A percentile compares a stretch with the other conserved stretches of the same genome.
These are phyloP conservation scores for Symbiodinium natans DNA, from an alignment of 73 alveolate species.

Conservation along the genomic window DNA sequence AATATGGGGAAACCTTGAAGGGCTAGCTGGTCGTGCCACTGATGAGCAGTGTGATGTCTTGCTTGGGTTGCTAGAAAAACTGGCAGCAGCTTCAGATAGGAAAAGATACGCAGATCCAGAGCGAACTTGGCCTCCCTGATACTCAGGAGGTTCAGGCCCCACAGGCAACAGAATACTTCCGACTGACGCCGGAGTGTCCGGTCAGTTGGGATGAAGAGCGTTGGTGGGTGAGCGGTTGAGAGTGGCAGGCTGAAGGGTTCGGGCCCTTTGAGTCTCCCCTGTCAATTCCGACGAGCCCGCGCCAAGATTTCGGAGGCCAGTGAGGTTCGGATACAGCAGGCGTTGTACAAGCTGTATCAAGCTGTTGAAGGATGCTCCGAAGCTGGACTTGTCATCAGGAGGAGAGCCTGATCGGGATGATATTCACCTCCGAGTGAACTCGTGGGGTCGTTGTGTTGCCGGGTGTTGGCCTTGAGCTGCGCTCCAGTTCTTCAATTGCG, in stretches of 20 bases:
- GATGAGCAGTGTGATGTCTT: not conserved
- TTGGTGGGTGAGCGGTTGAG: too few species aligned
- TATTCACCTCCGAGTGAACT: too few species aligned
- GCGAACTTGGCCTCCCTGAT: too few species aligned
- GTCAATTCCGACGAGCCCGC: too few species aligned
- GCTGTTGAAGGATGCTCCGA: not conserved
- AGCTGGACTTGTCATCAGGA: not conserved
- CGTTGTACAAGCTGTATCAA: not conserved
- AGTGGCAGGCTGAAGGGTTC: too few species aligned
- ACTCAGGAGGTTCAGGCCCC: too few species aligned
- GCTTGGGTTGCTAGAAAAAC: not conserved
- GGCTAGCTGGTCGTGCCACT: not conserved
- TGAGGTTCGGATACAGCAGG: not conserved
- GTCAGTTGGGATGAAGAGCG: not conserved
- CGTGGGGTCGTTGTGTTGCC: too few species aligned
- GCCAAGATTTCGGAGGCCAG: too few species aligned
- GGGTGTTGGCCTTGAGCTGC: too few species aligned
- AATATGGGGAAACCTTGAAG: too few species aligned
- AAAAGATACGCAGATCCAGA: not conserved
- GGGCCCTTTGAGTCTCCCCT: not conserved
- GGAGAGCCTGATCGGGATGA: not conserved
- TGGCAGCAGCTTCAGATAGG: not conserved
- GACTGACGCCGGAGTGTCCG: not conserved
- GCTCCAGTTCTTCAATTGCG: too few species aligned
- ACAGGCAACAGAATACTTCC: too few species aligned